Percentiles rank a stretch among this genome's conserved stretches.
Evolutionary conservation across 2,329 filamentous ascomycete genomes (phyloP).

Genomic region (Beauveria asiatica): DNA sequence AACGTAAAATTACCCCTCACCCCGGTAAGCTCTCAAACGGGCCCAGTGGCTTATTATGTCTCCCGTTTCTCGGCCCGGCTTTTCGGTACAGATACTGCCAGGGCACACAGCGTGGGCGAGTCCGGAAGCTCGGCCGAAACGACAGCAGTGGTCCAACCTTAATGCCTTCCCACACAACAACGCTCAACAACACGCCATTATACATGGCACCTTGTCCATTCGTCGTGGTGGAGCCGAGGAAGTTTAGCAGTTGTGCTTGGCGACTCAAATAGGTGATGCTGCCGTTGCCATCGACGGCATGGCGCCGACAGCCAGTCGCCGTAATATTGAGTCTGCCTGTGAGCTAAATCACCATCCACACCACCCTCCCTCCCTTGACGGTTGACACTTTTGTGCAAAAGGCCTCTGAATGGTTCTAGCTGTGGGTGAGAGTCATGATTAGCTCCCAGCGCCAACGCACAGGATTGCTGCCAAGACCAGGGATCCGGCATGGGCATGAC

Average conservation of each 20-base stretch:
- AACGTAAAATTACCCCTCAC: not conserved
- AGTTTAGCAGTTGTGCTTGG: not conserved
- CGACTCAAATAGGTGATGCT: not conserved
- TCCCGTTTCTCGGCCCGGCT: constrained; percentile 2
- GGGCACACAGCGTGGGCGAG: not conserved
- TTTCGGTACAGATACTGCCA: not conserved
- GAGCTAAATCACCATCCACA: constrained; percentile 4
- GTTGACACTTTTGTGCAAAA: not conserved
- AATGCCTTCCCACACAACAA: not conserved
- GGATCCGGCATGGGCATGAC: constrained; percentile 6
- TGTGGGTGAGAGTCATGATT: not conserved
- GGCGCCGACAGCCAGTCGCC: not conserved
- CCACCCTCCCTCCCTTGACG: not conserved
- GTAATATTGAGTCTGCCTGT: not conserved
- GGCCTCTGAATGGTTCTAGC: not conserved
- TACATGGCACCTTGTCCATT: not conserved
- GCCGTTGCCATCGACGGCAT: not conserved
- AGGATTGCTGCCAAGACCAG: constrained; percentile 9
- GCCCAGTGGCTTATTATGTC: not conserved
- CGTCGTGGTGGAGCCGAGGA: not conserved
- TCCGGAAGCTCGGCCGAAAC: constrained; percentile 8
- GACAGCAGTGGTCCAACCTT: not conserved
- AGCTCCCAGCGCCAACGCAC: constrained; percentile 6
- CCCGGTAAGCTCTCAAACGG: not conserved
- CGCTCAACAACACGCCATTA: not conserved